These are phyloP conservation scores for Scedosporium minutisporum DNA, from an alignment of 2,329 filamentous ascomycete species.

Conservation along the genomic window DNA sequence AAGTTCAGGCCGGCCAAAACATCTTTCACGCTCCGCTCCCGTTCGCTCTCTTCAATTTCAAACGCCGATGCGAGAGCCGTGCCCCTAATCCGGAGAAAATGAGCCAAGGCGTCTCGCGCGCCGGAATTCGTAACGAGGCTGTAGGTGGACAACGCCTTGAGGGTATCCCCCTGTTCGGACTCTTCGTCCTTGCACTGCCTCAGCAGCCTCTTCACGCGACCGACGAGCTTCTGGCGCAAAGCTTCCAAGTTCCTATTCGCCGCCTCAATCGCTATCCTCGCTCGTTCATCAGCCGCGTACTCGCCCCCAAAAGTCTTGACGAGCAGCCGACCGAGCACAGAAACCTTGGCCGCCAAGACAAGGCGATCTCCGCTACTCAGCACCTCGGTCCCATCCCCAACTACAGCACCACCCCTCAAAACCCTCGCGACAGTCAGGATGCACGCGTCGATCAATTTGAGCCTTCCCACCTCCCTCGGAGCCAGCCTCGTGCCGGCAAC, in stretches of 20 bases:
- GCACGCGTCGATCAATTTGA: conserved; percentile 43
- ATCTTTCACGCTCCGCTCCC: conserved; percentile 29
- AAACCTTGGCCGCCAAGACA: conserved; percentile 55
- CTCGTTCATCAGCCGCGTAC: conserved; percentile 18
- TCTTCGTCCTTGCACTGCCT: conserved; percentile 47
- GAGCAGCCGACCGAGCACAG: conserved; percentile 67
- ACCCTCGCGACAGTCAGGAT: conserved; percentile 38
- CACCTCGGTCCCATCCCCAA: conserved; percentile 12
- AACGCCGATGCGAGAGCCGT: conserved; percentile 58
- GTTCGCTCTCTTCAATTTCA: conserved; percentile 35
- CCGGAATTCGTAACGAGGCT: conserved; percentile 74
- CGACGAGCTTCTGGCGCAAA: conserved; percentile 53
- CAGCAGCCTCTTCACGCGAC: conserved; percentile 60
- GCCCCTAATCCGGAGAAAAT: conserved; percentile 66
- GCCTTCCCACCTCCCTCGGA: conserved; percentile 28
- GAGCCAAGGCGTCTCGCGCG: conserved; percentile 64
- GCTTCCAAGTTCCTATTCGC: conserved; percentile 54
- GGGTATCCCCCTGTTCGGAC: conserved; percentile 38
- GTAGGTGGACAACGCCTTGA: conserved; percentile 72
- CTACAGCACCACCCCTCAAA: conserved; percentile 28
- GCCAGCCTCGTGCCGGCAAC: conserved; percentile 18
- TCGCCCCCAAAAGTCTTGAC: conserved; percentile 58
- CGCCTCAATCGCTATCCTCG: conserved; percentile 39
- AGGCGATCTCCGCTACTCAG: conserved; percentile 37
- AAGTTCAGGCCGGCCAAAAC: conserved; percentile 59